phyloP scores from a whole-genome alignment of 1,284 basidiomycete species.

The Taiwanofungus camphoratus region DNA sequence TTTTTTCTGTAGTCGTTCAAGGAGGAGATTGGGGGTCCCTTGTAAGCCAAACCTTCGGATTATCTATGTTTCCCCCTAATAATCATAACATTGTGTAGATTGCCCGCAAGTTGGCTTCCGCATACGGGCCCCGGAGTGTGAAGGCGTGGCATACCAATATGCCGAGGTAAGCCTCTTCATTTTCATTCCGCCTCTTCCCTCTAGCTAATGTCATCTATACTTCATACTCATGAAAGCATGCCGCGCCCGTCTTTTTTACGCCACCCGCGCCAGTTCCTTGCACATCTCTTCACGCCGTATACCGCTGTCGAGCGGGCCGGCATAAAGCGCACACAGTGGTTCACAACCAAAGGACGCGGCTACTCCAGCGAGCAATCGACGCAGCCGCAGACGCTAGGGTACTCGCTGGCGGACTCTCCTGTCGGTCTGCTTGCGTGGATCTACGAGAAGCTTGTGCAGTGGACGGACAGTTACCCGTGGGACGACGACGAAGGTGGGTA shows the following conservation, averaged over 20 bases:
- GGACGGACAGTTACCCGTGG: constrained; percentile 48
- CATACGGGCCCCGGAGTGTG: constrained; percentile 28
- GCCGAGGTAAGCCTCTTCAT: constrained; percentile 15
- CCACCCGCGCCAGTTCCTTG: constrained; percentile 7
- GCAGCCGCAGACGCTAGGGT: constrained; percentile 35
- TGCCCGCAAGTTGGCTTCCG: constrained; percentile 22
- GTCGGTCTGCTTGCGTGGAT: constrained; percentile 55
- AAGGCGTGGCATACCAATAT: constrained; percentile 28
- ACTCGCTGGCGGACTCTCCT: constrained; percentile 52
- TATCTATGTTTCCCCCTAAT: neutral
- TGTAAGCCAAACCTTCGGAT: neutral
- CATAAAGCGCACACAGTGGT: constrained; percentile 16
- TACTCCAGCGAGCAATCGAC: constrained; percentile 29
- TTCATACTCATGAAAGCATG: no score
- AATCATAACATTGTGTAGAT: constrained; percentile 19
- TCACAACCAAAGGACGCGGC: constrained; percentile 22
- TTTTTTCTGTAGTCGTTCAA: constrained; percentile 6
- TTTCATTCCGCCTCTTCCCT: neutral
- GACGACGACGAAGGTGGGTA: constrained; percentile 42
- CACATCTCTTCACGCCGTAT: constrained; percentile 25
- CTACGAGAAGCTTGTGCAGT: constrained; percentile 50
- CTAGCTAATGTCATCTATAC: neutral
- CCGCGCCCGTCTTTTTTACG: constrained; percentile 3
- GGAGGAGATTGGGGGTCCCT: constrained; percentile 10
- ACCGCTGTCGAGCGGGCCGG: constrained; percentile 31